These are phyloP conservation scores for Termitomyces sp. DNA, from an alignment of 768 basidiomycete species.

Conservation along the genomic window DNA sequence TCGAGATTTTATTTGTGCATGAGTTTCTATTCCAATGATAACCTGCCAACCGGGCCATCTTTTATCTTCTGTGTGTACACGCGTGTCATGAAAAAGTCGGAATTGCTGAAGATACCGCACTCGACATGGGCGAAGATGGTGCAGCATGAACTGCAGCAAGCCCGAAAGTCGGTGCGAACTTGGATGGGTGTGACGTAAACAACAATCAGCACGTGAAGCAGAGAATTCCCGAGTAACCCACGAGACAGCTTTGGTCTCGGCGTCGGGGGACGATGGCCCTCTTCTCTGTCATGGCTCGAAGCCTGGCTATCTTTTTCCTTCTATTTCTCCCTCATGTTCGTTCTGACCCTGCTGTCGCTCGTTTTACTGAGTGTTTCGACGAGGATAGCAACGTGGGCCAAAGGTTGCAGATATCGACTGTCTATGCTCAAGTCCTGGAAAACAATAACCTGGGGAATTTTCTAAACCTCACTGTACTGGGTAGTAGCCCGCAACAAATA, in stretches of 20 bases:
- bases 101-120: conserved; percentile 16
- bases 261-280: conserved; percentile 25
- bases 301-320: conserved; percentile 23
- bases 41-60: conserved; percentile 89
- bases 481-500: conserved; percentile 56
- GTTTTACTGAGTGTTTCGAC: conserved; percentile 69
- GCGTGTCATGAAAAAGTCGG: conserved; percentile 30
- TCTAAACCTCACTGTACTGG: conserved; percentile 74
- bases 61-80: conserved; percentile 32
- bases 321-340: conserved; percentile 22
- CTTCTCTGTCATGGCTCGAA: conserved; percentile 13
- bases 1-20: conserved; percentile 88
- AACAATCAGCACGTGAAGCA: conserved; percentile 13
- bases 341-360: conserved; percentile 59
- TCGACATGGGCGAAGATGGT: conserved; percentile 19
- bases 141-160: conserved; percentile 18
- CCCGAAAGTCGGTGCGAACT: background rate
- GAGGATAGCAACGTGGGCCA: conserved; percentile 38
- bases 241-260: conserved; percentile 13
- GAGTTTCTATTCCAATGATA: conserved; percentile 92
- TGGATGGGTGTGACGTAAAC: conserved; percentile 10
- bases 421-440: conserved; percentile 69
- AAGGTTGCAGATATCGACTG: conserved; percentile 63
- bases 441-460: conserved; percentile 38
- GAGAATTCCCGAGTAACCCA: conserved; percentile 5